Conservation (phyloP, 495 filamentous ascomycete genomes). For the Trichoderma gamsii region DNA sequence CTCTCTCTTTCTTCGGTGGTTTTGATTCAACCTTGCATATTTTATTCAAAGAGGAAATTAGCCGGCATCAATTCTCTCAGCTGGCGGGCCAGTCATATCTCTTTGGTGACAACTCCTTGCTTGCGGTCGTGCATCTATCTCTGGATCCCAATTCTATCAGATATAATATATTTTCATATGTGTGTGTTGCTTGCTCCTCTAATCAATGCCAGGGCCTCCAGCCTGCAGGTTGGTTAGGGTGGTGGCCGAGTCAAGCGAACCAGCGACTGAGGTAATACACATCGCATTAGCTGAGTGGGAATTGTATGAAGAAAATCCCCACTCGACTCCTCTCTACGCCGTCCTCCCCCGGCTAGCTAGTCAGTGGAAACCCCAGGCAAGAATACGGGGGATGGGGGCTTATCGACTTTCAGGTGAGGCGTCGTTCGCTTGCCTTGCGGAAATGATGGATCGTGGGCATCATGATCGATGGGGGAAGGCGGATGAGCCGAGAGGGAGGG, state of each 20-base stretch:
- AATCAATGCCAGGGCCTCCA: no score
- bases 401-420: conserved; percentile 13
- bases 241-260: background rate
- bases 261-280: background rate
- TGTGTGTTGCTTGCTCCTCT: no score
- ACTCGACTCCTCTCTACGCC: background rate
- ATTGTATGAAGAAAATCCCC: background rate
- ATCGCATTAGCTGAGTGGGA: background rate
- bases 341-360: background rate
- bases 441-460: conserved; percentile 12
- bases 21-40: background rate
- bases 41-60: background rate
- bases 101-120: background rate
- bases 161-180: background rate
- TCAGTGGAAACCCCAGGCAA: background rate
- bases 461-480: conserved; percentile 1
- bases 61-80: background rate
- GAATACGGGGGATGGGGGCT: background rate
- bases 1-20: background rate
- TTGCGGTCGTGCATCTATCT: background rate
- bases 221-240: background rate
- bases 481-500: background rate
- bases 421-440: background rate
- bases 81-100: background rate
- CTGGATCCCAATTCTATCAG: background rate